These are phyloP conservation scores for Monosporascus ibericus DNA, from an alignment of 2,329 filamentous ascomycete genomes.

Conservation along the genomic window DNA sequence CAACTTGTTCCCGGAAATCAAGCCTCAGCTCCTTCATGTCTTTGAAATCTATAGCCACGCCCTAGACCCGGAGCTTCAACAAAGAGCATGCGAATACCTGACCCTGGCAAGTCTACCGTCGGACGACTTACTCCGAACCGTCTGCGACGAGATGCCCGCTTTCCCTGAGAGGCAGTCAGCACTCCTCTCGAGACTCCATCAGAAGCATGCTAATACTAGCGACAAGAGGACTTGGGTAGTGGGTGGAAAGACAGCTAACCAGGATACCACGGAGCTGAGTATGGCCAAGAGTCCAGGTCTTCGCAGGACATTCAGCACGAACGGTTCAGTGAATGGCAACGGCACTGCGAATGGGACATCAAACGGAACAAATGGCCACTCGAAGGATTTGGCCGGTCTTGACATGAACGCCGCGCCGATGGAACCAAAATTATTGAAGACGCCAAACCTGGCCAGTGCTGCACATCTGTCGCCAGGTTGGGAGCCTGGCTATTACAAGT, in stretches of 20 bases:
- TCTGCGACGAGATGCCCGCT: slow-evolving; percentile 98
- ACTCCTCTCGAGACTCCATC: slow-evolving; percentile 82
- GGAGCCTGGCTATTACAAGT: slow-evolving; percentile 81
- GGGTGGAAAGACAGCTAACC: slow-evolving; percentile 91
- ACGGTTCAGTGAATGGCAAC: slow-evolving; percentile 44
- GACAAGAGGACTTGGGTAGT: slow-evolving; percentile 97
- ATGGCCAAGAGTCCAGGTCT: slow-evolving; percentile 76
- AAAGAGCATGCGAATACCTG: slow-evolving; percentile 92
- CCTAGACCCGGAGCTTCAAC: slow-evolving; percentile 89
- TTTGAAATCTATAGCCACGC: slow-evolving; percentile 93
- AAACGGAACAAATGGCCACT: slow-evolving; percentile 45
- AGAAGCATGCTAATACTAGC: slow-evolving; percentile 87
- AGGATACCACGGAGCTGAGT: slow-evolving; percentile 70
- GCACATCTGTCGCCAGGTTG: slow-evolving; percentile 91
- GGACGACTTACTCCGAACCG: slow-evolving; percentile 85
- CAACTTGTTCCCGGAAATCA: slow-evolving; percentile 97
- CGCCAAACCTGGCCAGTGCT: slow-evolving; percentile 83
- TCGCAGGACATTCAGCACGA: slow-evolving; percentile 75
- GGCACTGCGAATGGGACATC: slow-evolving; percentile 34
- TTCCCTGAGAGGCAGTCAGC: slow-evolving; percentile 94
- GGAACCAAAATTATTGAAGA: slow-evolving; percentile 53
- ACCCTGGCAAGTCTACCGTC: slow-evolving; percentile 77
- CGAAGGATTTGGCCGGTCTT: slow-evolving; percentile 71
- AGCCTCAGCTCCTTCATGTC: slow-evolving; percentile 83
- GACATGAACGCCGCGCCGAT: slow-evolving; percentile 63